phyloP scores from a whole-genome alignment of 352 stramenopile species.

The Pythium aristosporum region DNA sequence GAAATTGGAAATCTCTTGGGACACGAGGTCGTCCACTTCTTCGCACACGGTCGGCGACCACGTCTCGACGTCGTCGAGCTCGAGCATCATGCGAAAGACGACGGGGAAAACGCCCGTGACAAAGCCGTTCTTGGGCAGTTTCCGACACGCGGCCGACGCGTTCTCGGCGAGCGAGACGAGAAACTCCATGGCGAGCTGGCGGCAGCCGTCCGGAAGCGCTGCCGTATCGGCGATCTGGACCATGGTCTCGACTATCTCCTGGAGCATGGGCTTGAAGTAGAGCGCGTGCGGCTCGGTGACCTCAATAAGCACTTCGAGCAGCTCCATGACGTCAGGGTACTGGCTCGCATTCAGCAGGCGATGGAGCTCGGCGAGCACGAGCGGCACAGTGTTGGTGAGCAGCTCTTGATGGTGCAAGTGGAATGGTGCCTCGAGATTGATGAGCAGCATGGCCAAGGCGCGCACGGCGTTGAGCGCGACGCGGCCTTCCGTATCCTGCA shows the following conservation, averaged over 20 bases:
- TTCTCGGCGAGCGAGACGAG: conserved; percentile 80
- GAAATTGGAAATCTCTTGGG: conserved; percentile 85
- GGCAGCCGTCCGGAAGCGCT: conserved; percentile 58
- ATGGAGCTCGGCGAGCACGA: conserved; percentile 58
- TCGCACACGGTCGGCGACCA: conserved; percentile 72
- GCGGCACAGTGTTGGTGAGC: conserved; percentile 44
- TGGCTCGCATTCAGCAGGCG: conserved; percentile 46
- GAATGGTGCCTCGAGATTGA: conserved; percentile 67
- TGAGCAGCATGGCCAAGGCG: conserved; percentile 69
- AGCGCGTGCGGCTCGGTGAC: conserved; percentile 65
- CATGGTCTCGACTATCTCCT: conserved; percentile 69
- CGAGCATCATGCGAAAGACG: conserved; percentile 84
- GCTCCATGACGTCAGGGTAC: conserved; percentile 76
- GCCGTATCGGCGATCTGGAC: conserved; percentile 57
- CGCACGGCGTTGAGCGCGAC: conserved; percentile 72
- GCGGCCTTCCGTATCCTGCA: conserved; percentile 56
- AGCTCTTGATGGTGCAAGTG: conserved; percentile 54
- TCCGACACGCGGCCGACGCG: conserved; percentile 51
- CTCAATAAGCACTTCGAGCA: conserved; percentile 82
- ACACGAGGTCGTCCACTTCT: conserved; percentile 54
- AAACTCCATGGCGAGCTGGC: conserved; percentile 85
- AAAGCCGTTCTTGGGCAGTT: conserved; percentile 77
- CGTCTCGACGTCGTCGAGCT: conserved; percentile 68
- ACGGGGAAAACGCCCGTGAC: conserved; percentile 71
- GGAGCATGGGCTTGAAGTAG: conserved; percentile 66